Evolutionary conservation across 805 yeast species (phyloP).

Genomic region (Zygosaccharomyces lentus): DNA sequence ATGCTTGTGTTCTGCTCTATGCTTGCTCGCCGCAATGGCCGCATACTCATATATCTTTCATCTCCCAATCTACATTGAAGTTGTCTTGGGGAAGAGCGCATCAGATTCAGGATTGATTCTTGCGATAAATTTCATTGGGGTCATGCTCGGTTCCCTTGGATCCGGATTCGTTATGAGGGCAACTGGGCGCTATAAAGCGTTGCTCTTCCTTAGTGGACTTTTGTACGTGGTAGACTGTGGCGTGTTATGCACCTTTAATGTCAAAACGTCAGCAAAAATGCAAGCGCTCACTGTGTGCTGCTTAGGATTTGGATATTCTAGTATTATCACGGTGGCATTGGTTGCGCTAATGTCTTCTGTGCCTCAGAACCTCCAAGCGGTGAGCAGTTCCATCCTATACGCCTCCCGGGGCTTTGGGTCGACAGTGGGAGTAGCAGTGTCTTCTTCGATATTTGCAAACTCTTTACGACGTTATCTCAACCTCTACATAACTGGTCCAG

Average conservation of each 20-base stretch:
- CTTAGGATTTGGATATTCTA: conserved; percentile 9
- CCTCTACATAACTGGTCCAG: conserved; percentile 5
- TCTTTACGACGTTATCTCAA: conserved; percentile 7
- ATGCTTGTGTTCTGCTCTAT: conserved; percentile 5
- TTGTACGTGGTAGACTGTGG: conserved; percentile 7
- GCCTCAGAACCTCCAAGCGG: conserved; percentile 7
- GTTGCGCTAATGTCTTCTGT: conserved; percentile 12
- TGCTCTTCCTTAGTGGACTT: conserved; percentile 3
- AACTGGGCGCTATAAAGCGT: conserved; percentile 4
- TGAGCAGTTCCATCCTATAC: conserved; percentile 11
- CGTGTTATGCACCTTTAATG: conserved; percentile 1
- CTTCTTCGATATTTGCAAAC: conserved; percentile 13
- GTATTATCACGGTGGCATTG: conserved; percentile 7
- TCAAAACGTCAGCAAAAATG: conserved; percentile 1
- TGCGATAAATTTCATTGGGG: conserved; percentile 10
- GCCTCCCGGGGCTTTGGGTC: conserved; percentile 10
- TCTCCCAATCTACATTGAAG: conserved; percentile 8
- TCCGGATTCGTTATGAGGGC: conserved; percentile 9
- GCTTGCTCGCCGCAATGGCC: conserved; percentile 10
- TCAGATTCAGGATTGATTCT: conserved; percentile 9
- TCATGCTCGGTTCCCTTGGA: conserved; percentile 9
- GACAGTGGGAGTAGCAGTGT: conserved; percentile 32
- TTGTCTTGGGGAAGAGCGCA: conserved; percentile 10
- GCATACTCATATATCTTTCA: conserved; percentile 12
- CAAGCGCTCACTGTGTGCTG: conserved; percentile 5